Evolutionary conservation across 1,284 basidiomycete genomes (phyloP).

Genomic region (Termitomyces sp.): DNA sequence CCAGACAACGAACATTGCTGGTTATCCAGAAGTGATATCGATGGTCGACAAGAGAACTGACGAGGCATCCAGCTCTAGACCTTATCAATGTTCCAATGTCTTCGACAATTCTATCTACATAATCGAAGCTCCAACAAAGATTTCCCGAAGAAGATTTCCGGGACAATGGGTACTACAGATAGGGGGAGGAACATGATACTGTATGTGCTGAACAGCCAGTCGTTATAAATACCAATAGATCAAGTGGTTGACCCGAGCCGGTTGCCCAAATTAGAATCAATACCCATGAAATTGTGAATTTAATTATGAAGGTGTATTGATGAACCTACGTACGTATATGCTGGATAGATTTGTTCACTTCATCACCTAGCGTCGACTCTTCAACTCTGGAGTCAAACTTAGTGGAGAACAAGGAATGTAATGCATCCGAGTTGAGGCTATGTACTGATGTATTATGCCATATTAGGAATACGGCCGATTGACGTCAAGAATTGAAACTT

Average conservation of each 20-base stretch:
- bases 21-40: background rate
- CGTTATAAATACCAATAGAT: background rate
- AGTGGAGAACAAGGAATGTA: background rate
- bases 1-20: background rate
- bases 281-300: background rate
- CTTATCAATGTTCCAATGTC: background rate
- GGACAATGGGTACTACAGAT: background rate
- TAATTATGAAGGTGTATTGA: background rate
- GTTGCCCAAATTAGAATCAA: background rate
- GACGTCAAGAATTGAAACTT: conserved; percentile 17
- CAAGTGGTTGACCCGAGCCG: background rate
- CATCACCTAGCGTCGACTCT: background rate
- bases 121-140: background rate
- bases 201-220: no score
- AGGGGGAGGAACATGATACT: background rate
- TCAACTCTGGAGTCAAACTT: no score
- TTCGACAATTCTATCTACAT: background rate
- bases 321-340: no score
- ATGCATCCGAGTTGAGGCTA: background rate
- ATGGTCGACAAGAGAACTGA: background rate
- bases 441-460: background rate
- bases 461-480: conserved; percentile 4
- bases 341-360: background rate
- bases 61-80: background rate
- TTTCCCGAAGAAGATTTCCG: background rate